Evolutionary conservation across 192 early-diverging fungal species (phyloP), one percentile per base, ranked within the genome.

Genomic region (Backusella macrospora): DNA sequence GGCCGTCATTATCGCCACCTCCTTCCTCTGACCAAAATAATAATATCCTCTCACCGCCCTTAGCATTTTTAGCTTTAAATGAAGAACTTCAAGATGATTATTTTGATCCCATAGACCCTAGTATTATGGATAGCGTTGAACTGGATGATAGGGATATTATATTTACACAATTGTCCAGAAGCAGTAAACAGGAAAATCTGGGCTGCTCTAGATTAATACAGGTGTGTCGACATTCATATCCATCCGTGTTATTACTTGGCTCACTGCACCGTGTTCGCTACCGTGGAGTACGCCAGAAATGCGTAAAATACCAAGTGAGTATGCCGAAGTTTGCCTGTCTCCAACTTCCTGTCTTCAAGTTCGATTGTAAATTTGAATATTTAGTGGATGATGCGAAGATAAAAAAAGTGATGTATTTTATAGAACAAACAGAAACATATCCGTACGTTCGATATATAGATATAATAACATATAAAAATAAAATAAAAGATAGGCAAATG

Each of bases 311-410:
- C 38, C 38, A 66, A 66, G 40, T 66, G n/a, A 40, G 65, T 18
- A 66, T 66, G 65, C 18, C 37, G 39, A 66, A 18, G 43, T 66
- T 66, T 21, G 18, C 65, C 18, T 66, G 65, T 66, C 40, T 66
- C 16, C 65, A 66, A 66, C 37, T 43, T 2, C 37, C 37, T n/a
- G 40, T 43, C 21, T 66, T 66, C 18, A 39, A 66, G 37, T 66
- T 66, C 15, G 65, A 42, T 18, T 66, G 65, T 18, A 66, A 66
- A 39, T 66, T 66, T 42, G 65, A 66, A 66, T 12, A 37, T 5
- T 18, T 66, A 12, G 38, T 18, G 12, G n/a, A 23, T 5, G 65
- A 66, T 21, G 37, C 38, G 5, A 43, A 66, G 8, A 26, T 66
- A 21, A 16, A 40, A 66, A 42, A 38, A 18, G 38, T 66, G n/a